Conservation (phyloP, 495 filamentous ascomycete genomes). For the Aspergillus egyptiacus region DNA sequence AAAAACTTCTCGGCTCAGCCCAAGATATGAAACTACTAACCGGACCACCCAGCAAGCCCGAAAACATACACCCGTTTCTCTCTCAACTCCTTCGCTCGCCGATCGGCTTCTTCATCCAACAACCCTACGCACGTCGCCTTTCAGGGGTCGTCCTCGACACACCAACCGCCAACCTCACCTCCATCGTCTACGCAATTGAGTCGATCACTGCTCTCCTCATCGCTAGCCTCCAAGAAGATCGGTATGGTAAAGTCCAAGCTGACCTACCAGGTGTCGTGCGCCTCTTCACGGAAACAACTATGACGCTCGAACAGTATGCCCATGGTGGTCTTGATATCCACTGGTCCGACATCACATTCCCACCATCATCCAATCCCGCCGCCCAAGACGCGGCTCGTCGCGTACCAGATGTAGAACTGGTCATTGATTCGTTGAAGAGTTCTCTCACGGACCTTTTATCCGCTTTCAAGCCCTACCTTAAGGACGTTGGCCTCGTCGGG, state of each 20-base stretch:
- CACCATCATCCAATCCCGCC: conserved; percentile 36
- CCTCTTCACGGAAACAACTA: conserved; percentile 60
- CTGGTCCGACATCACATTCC: conserved; percentile 73
- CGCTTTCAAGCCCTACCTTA: conserved; percentile 64
- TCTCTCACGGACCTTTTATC: conserved; percentile 56
- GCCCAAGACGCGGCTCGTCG: conserved; percentile 35
- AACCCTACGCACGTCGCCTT: conserved; percentile 58
- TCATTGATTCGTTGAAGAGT: conserved; percentile 52
- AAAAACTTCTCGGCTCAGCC: conserved; percentile 31
- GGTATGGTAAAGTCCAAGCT: conserved; percentile 76
- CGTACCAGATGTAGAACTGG: conserved; percentile 55
- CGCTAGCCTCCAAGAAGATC: conserved; percentile 73
- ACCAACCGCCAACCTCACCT: conserved; percentile 57
- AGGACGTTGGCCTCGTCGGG: conserved; percentile 56
- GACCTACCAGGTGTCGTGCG: conserved; percentile 68
- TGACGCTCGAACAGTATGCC: conserved; percentile 63
- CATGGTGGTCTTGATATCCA: conserved; percentile 52
- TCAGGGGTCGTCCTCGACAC: conserved; percentile 59
- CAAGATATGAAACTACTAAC: conserved; percentile 39
- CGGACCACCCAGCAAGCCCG: conserved; percentile 28
- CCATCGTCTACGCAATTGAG: conserved; percentile 64
- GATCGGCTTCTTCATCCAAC: conserved; percentile 64
- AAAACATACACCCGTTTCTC: conserved; percentile 34
- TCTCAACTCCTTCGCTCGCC: conserved; percentile 41
- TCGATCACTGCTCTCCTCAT: conserved; percentile 63